phyloP scores from a whole-genome alignment of 2,329 filamentous ascomycete species.

The Phoma sp. region DNA sequence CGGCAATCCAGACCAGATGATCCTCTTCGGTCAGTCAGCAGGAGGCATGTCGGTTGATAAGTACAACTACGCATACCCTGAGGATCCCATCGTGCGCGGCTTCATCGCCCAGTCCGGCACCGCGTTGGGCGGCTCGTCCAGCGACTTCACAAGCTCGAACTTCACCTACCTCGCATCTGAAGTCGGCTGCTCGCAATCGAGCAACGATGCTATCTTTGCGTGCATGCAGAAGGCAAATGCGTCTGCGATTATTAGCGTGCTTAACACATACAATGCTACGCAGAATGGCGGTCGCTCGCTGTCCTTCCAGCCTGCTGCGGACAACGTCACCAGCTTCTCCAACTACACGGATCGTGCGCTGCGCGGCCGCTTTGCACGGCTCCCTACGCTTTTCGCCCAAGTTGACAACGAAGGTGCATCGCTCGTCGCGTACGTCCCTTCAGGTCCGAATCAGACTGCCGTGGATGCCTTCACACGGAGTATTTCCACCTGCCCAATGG shows the following conservation, averaged over 20 bases:
- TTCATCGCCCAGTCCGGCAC: slow-evolving; percentile 49
- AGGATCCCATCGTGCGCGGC: slow-evolving; percentile 56
- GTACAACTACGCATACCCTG: slow-evolving; percentile 54
- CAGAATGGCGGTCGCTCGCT: slow-evolving; percentile 27
- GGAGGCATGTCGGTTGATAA: slow-evolving; percentile 52
- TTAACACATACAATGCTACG: slow-evolving; percentile 36
- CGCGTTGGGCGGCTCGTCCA: slow-evolving; percentile 13
- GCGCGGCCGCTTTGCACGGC: slow-evolving; percentile 24
- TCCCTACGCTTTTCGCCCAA: slow-evolving; percentile 23
- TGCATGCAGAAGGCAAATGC: slow-evolving; percentile 44
- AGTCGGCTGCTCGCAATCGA: slow-evolving; percentile 23
- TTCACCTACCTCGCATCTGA: slow-evolving; percentile 33
- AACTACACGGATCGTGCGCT: slow-evolving; percentile 32
- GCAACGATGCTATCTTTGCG: slow-evolving; percentile 32
- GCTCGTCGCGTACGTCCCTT: slow-evolving; percentile 15
- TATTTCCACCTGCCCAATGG: slow-evolving; percentile 23
- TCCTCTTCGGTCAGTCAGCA: slow-evolving; percentile 46
- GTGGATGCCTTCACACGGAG: slow-evolving; percentile 27
- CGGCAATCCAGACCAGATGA: slow-evolving; percentile 43
- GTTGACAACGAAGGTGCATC: slow-evolving; percentile 26
- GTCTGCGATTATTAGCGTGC: slow-evolving; percentile 40
- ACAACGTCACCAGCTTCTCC: slow-evolving; percentile 29
- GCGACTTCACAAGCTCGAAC: slow-evolving; percentile 21
- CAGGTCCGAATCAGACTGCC: slow-evolving; percentile 25
- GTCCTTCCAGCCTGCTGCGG: slow-evolving; percentile 32